Conservation (phyloP, 2,329 filamentous ascomycete genomes). For the Arthrobotrys iridis region DNA sequence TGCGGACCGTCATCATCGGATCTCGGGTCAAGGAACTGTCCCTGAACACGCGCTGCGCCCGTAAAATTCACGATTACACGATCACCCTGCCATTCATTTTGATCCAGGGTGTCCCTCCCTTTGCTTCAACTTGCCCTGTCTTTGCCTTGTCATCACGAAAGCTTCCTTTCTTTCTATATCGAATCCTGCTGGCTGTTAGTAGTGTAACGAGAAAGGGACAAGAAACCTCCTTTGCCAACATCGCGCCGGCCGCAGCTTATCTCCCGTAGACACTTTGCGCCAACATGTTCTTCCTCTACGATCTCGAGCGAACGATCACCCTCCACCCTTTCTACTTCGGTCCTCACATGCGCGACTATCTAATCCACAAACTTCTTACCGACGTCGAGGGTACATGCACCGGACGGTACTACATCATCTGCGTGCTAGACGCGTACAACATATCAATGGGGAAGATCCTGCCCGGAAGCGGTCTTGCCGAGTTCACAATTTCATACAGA, state of each 20-base stretch:
- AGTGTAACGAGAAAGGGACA: constrained; percentile 4
- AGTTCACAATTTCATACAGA: constrained; percentile 94
- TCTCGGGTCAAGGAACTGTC: constrained; percentile 26
- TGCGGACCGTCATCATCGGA: constrained; percentile 25
- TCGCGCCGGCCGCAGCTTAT: constrained; percentile 40
- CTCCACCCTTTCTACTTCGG: constrained; percentile 98
- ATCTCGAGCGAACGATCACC: constrained; percentile 92
- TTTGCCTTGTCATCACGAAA: constrained; percentile 13
- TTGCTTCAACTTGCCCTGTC: not conserved
- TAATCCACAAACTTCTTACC: constrained; percentile 86
- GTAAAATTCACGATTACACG: constrained; percentile 36
- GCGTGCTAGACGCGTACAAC: constrained; percentile 95
- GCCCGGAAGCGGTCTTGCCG: constrained; percentile 87
- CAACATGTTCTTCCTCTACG: constrained; percentile 96
- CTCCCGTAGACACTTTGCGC: constrained; percentile 21
- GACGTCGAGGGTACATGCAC: constrained; percentile 96
- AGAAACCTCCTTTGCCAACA: not conserved
- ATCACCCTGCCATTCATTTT: constrained; percentile 26
- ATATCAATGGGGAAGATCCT: constrained; percentile 93
- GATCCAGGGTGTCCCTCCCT: constrained; percentile 12
- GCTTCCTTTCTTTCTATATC: not conserved
- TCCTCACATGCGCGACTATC: constrained; percentile 88
- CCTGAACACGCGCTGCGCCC: constrained; percentile 43
- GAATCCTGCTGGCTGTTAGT: too few relatives aligned
- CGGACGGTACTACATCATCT: constrained; percentile 96